Percentiles rank a stretch among this genome's conserved stretches.
Conservation (phyloP, 371 early-diverging fungal species). For the Rhizomucor miehei region DNA sequence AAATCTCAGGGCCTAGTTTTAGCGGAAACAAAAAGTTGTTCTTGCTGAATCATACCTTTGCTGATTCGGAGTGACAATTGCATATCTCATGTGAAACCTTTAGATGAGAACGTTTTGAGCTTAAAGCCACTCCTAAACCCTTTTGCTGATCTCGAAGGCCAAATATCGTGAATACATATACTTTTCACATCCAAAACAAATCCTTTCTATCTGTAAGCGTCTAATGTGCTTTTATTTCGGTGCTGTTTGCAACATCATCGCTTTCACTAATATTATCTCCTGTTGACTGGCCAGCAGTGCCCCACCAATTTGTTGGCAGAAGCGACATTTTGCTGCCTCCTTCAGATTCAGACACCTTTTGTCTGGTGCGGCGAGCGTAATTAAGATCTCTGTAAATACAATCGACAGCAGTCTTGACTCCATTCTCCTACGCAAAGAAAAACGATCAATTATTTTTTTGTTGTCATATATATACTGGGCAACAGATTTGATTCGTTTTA, state of each 20-base stretch:
- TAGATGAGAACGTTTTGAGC: too few relatives aligned
- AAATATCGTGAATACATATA: too few relatives aligned
- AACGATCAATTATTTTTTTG: too few relatives aligned
- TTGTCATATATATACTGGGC: too few relatives aligned
- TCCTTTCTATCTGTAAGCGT: too few relatives aligned
- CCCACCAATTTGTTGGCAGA: neutral
- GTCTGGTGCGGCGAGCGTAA: conserved; percentile 38
- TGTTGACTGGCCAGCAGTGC: neutral
- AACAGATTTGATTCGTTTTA: neutral
- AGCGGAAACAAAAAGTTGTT: neutral
- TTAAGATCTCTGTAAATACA: conserved; percentile 60
- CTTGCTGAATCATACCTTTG: neutral
- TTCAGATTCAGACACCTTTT: neutral
- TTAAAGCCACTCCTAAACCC: too few relatives aligned
- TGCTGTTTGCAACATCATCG: too few relatives aligned
- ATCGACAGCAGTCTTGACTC: conserved; percentile 57
- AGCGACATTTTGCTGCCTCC: neutral
- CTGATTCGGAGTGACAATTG: neutral
- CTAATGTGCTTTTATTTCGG: too few relatives aligned
- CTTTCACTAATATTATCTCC: neutral
- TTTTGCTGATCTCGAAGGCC: too few relatives aligned
- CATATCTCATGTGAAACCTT: conserved; percentile 4
- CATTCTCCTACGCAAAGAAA: conserved; percentile 50
- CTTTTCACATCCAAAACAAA: too few relatives aligned
- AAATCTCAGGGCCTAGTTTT: neutral